These are phyloP conservation scores for Sarocladium brachiariae DNA, from an alignment of 2,329 filamentous ascomycete species.

Conservation along the genomic window DNA sequence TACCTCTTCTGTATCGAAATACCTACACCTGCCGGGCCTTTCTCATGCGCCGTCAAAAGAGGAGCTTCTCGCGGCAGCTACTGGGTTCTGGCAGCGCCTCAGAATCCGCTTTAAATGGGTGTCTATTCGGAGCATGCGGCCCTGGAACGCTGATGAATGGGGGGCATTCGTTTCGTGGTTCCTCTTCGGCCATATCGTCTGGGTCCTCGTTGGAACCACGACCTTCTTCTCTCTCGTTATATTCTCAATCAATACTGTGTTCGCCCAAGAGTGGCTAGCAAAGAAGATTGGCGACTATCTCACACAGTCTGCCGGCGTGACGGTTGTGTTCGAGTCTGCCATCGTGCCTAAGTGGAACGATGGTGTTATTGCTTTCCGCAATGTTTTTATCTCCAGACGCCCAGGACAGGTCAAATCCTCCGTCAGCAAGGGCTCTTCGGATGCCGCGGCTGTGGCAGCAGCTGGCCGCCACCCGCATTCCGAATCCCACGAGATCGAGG, in stretches of 20 bases:
- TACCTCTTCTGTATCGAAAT: slow-evolving; percentile 49
- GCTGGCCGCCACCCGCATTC: slow-evolving; percentile 52
- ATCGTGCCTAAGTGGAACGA: slow-evolving; percentile 95
- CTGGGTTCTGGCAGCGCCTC: slow-evolving; percentile 83
- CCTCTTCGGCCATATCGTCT: slow-evolving; percentile 84
- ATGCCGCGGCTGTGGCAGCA: slow-evolving; percentile 78
- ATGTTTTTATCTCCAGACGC: slow-evolving; percentile 88
- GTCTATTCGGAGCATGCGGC: slow-evolving; percentile 85
- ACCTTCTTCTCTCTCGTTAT: slow-evolving; percentile 94
- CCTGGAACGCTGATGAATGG: slow-evolving; percentile 95
- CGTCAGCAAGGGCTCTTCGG: slow-evolving; percentile 88
- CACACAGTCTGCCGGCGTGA: slow-evolving; percentile 86
- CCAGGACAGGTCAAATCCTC: slow-evolving; percentile 76
- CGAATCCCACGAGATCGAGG: slow-evolving; percentile 36
- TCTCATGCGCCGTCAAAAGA: slow-evolving; percentile 90
- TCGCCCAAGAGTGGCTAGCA: slow-evolving; percentile 93
- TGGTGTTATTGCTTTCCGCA: slow-evolving; percentile 92
- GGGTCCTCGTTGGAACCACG: slow-evolving; percentile 94
- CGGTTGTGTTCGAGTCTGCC: slow-evolving; percentile 93
- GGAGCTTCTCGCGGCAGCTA: slow-evolving; percentile 84
- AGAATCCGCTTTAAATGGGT: slow-evolving; percentile 97
- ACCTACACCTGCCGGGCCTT: slow-evolving; percentile 57
- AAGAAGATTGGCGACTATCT: slow-evolving; percentile 93
- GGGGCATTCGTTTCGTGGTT: slow-evolving; percentile 93
- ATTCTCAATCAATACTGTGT: slow-evolving; percentile 87